Percentiles rank a stretch among this genome's conserved stretches.
Evolutionary conservation across 768 basidiomycete species (phyloP).

Genomic region (Plicaturopsis crispa): DNA sequence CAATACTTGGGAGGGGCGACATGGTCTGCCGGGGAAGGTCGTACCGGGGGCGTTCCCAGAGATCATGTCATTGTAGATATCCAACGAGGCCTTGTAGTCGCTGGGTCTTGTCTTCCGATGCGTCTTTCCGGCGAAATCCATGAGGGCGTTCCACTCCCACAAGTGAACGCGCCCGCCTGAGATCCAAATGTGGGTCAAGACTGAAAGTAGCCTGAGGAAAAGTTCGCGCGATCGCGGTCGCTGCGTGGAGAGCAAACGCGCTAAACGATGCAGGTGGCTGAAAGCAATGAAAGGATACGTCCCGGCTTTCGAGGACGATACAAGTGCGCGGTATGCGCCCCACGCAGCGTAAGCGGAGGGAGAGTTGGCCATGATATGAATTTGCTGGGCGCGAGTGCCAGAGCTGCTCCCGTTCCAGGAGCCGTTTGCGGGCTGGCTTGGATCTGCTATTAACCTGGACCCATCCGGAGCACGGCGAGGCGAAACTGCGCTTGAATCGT

Average conservation of each 20-base stretch:
- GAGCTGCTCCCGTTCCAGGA: too few species aligned
- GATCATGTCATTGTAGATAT: slow-evolving; percentile 57
- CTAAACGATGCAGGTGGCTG: slow-evolving; percentile 51
- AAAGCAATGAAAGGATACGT: slow-evolving; percentile 17
- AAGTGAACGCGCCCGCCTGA: slow-evolving; percentile 45
- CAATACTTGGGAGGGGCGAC: slow-evolving; percentile 2
- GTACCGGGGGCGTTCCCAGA: slow-evolving; percentile 32
- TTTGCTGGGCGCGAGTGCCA: too few species aligned
- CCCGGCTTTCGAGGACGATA: slow-evolving; percentile 10
- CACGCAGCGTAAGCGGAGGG: slow-evolving; percentile 28
- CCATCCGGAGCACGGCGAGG: too few species aligned
- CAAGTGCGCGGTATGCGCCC: slow-evolving; percentile 32
- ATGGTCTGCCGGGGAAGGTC: slow-evolving; percentile 3
- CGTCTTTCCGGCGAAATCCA: slow-evolving; percentile 60
- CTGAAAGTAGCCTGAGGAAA: slow-evolving; percentile 63
- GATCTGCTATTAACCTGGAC: too few species aligned
- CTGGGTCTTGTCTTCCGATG: slow-evolving; percentile 48
- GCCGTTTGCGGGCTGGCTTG: too few species aligned
- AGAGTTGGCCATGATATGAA: slow-evolving; percentile 25
- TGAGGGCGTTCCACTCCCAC: slow-evolving; percentile 76
- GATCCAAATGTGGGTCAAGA: slow-evolving; percentile 48
- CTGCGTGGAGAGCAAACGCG: slow-evolving; percentile 46
- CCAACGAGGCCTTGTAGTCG: slow-evolving; percentile 55
- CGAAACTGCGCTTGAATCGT: too few species aligned
- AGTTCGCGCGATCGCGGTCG: slow-evolving; percentile 49